These are phyloP conservation scores for Solanum arcanum DNA, from an alignment of 257 asterid genomes.

Conservation along the genomic window DNA sequence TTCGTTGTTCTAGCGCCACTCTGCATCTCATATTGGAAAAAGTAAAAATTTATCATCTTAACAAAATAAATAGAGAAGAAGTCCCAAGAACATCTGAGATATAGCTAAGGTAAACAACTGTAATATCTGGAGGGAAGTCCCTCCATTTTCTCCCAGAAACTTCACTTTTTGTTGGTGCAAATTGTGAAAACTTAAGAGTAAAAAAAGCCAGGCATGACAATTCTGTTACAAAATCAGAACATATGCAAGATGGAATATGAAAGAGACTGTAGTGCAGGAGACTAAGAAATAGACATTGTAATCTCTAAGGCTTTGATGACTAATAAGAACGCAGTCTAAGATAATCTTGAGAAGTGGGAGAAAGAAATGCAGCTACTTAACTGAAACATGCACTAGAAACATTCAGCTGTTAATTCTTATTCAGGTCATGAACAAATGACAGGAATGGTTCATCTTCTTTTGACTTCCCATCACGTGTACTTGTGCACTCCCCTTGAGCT, in stretches of 20 bases:
- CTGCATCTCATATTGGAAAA: constrained; percentile 21
- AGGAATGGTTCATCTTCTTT: constrained; percentile 7
- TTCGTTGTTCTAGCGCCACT: constrained; percentile 10
- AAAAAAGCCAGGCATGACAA: not conserved
- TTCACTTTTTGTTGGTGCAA: constrained; percentile 15
- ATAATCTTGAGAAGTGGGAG: not conserved
- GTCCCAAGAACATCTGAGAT: not conserved
- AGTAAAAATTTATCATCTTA: not conserved
- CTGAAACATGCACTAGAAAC: not conserved
- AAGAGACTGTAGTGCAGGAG: no score
- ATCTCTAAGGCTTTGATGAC: not conserved
- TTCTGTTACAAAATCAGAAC: no score
- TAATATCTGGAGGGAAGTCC: constrained; percentile 14
- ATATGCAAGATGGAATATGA: no score
- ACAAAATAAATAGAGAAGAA: not conserved
- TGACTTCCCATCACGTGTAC: constrained; percentile 1
- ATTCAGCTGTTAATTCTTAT: not conserved
- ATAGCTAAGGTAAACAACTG: not conserved
- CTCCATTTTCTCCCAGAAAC: constrained; percentile 42
- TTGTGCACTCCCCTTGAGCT: constrained; percentile 9
- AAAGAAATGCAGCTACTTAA: not conserved
- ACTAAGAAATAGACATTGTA: not conserved
- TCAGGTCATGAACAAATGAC: not conserved
- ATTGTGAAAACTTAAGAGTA: constrained; percentile 20
- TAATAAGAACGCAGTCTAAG: not conserved